phyloP scores from a whole-genome alignment of 306 rosid genomes.

The Spatholobus suberectus region DNA sequence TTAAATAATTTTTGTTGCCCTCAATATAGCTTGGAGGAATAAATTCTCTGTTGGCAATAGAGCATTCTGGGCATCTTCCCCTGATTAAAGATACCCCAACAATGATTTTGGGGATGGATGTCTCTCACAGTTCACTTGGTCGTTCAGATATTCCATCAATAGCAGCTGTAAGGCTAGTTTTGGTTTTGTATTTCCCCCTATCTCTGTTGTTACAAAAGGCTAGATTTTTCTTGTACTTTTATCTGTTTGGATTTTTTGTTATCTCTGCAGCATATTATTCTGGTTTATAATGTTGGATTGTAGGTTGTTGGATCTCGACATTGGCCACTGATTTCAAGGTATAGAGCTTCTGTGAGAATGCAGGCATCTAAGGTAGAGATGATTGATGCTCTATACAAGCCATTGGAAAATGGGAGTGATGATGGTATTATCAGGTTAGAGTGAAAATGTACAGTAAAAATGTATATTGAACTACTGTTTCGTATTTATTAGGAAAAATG shows the following conservation, averaged over 20 bases:
- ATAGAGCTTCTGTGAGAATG: conserved; percentile 83
- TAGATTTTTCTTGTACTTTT: conserved; percentile 29
- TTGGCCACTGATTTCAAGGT: conserved; percentile 93
- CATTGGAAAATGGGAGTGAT: conserved; percentile 69
- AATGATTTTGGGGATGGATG: conserved; percentile 95
- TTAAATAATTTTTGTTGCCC: conserved; percentile 27
- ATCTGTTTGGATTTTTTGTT: conserved; percentile 27
- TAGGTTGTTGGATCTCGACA: conserved; percentile 90
- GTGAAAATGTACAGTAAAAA: too few species aligned
- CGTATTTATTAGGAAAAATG: neutral
- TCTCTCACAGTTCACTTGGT: conserved; percentile 81
- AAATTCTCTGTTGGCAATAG: conserved; percentile 86
- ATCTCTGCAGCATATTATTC: conserved; percentile 25
- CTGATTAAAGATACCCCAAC: conserved; percentile 80
- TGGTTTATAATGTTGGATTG: conserved; percentile 43
- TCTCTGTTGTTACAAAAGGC: neutral
- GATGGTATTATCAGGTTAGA: conserved; percentile 89
- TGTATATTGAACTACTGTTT: conserved; percentile 26
- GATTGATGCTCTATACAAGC: conserved; percentile 89
- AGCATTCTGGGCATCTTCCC: conserved; percentile 74
- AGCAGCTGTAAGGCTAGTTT: conserved; percentile 73
- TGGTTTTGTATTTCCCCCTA: neutral
- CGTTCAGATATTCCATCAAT: conserved; percentile 79
- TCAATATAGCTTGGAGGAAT: conserved; percentile 83
- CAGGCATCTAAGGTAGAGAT: conserved; percentile 87